Base-by-base conservation (phyloP, 73 alveolate genomes). In the Blepharisma japonicum region DNA sequence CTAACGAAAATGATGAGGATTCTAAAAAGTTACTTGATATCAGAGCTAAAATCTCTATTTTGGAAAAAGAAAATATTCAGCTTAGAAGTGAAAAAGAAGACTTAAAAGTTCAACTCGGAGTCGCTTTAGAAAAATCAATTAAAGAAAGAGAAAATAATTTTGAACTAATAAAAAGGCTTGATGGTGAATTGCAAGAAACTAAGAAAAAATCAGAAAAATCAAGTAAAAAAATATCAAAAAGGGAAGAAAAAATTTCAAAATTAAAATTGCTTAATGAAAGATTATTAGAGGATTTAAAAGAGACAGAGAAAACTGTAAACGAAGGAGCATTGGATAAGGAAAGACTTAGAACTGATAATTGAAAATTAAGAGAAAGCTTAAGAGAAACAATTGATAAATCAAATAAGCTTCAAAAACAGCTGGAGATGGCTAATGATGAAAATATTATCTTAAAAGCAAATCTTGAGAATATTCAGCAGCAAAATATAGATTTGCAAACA, bases 61-160 rank as follows among this genome's bases (percentile, higher is more conserved):
- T 61, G 48, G 74, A 61, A 61, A 61, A 61, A 61, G 74, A 61
- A 61, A 61, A 61, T 25, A n/a, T 2, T 2, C 74, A 61, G 74
- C 11, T 61, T 20, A 14, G 47, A 61, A 61, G 74, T 61, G 74
- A 61, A 61, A 61, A 61, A 61, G 74, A 61, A 9, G 74, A 61
- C 23, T 14, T 61, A 9, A 61, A 25, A 61, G 18, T 61, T 2
- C 74, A 61, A 39, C 39, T 61, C 50, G 46, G 18, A 25, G 18
- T 61, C 18, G 47, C 47, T 1, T n/a, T 61, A 14, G 74, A 61
- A 25, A 61, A 61, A 9, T 61, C 74, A 14, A 18, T 1, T 8
- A 61, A 61, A 61, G 74, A 61, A 25, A 61, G 74, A 39, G 74
- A 61, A 25, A 61, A 61, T 18, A 14, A 14, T 61, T 20, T 14